Evolutionary conservation across 2,329 filamentous ascomycete genomes (phyloP), one percentile per base, ranked within the genome.

Genomic region (Herpotrichia juniperi): DNA sequence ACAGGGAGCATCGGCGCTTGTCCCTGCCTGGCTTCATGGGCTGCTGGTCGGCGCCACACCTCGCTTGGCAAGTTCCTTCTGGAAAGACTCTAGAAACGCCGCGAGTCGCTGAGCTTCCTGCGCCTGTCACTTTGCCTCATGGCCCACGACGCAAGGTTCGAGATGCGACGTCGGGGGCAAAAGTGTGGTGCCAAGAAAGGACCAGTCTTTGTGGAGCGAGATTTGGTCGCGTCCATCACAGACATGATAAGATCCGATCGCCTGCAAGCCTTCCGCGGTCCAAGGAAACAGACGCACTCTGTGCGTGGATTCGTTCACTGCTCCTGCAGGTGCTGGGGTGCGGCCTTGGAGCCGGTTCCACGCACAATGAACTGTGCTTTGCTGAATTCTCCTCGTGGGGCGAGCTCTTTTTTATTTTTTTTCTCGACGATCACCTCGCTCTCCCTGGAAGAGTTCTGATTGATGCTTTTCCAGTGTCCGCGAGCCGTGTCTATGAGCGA

Each of bases 221-320:
- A 56, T 53, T 56, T 50, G 54, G 56, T 50, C 57, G 53, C 53
- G 43, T 49, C 48, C 51, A 40, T 57, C 48, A 61, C 57, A 63
- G 53, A 66, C 62, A 52, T 51, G 63, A 63, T 57, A 59, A 62
- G 59, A 58, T 56, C 40, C 5, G 58, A 67, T 70, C 59, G 53
- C 60, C n/a, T 67, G 61, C 66, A 69, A 63, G 62, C 64, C 66
- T 62, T 61, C 64, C 62, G 66, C 63, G 39, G 35, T 50, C 64
- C 64, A 67, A 51, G 54, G 51, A 56, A 63, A 62, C 60, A 63
- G 63, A 62, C 56, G 53, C 58, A 49, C 45, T 48, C 53, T 64
- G 57, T 57, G 52, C 55, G 52, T 51, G 55, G 28, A 50, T 44
- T 56, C 42, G 57, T 58, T 61, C 52, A 58, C 57, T 51, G 37